Evolutionary conservation across 371 early-diverging fungal genomes (phyloP).

Genomic region (Batkoa obscura): DNA sequence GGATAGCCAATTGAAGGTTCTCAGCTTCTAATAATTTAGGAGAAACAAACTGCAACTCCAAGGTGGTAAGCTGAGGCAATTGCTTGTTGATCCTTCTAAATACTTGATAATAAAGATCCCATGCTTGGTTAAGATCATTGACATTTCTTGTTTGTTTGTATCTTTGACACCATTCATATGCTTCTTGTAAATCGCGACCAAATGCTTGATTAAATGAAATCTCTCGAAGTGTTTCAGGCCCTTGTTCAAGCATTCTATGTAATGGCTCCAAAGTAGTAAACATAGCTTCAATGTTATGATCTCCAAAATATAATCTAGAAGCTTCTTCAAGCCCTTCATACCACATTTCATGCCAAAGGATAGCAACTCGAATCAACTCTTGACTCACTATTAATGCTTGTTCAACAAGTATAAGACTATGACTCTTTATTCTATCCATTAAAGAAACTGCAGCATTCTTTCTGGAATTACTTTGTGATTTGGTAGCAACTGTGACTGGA

Average conservation of each 20-base stretch:
- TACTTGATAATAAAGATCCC: slow-evolving; percentile 88
- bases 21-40: slow-evolving; percentile 70
- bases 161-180: slow-evolving; percentile 72
- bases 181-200: slow-evolving; percentile 83
- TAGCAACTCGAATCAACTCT: slow-evolving; percentile 91
- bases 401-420: slow-evolving; percentile 70
- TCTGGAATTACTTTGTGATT: slow-evolving; percentile 63
- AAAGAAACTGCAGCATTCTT: slow-evolving; percentile 70
- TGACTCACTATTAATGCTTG: slow-evolving; percentile 89
- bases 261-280: slow-evolving; percentile 72
- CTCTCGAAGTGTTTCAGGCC: slow-evolving; percentile 88
- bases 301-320: slow-evolving; percentile 66
- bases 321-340: slow-evolving; percentile 89
- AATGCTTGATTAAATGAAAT: slow-evolving; percentile 86
- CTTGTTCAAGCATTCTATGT: slow-evolving; percentile 76
- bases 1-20: slow-evolving; percentile 80
- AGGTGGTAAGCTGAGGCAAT: slow-evolving; percentile 61
- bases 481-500: slow-evolving; percentile 88
- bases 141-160: slow-evolving; percentile 56
- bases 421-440: slow-evolving; percentile 80
- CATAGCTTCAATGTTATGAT: slow-evolving; percentile 81
- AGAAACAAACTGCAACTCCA: slow-evolving; percentile 81
- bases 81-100: slow-evolving; percentile 69
- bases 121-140: slow-evolving; percentile 80
- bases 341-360: slow-evolving; percentile 97